Conservation (phyloP, 106 monocot genomes). For the Agapanthus africanus region DNA sequence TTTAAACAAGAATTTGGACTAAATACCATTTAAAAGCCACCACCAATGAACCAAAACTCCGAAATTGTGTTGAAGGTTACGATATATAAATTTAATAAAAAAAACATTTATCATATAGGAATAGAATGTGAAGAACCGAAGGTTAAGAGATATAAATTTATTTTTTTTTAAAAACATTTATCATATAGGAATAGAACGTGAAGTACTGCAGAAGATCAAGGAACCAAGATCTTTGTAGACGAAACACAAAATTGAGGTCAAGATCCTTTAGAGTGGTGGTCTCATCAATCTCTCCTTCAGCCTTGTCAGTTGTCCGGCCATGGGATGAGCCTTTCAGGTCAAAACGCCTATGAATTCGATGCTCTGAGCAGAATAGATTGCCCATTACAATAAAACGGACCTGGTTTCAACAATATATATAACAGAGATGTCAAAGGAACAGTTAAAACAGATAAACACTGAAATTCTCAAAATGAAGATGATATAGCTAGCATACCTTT, state of each 20-base stretch:
- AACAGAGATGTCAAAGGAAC: too few relatives aligned
- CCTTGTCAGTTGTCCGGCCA: slow-evolving; percentile 69
- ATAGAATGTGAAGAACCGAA: background rate
- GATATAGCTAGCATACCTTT: slow-evolving; percentile 31
- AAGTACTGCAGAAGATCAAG: slow-evolving; percentile 47
- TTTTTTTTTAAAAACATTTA: background rate
- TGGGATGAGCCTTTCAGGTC: slow-evolving; percentile 90
- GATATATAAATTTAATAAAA: too few relatives aligned
- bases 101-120: background rate
- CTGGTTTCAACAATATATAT: slow-evolving; percentile 21
- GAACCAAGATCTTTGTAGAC: slow-evolving; percentile 47
- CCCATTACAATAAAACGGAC: slow-evolving; percentile 92
- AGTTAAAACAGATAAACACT: background rate
- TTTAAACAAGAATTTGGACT: too few relatives aligned
- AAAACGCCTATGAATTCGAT: slow-evolving; percentile 76
- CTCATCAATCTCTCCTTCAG: slow-evolving; percentile 79
- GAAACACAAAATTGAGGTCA: slow-evolving; percentile 81
- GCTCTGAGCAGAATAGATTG: slow-evolving; percentile 83
- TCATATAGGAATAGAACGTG: background rate
- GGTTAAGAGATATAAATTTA: background rate
- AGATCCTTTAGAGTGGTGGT: slow-evolving; percentile 90
- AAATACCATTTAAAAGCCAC: too few relatives aligned
- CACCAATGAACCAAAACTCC: too few relatives aligned
- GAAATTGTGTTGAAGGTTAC: too few relatives aligned
- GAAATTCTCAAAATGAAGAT: background rate